Base-by-base conservation (phyloP, 1,284 basidiomycete genomes). In the Mycosarcoma maydis region DNA sequence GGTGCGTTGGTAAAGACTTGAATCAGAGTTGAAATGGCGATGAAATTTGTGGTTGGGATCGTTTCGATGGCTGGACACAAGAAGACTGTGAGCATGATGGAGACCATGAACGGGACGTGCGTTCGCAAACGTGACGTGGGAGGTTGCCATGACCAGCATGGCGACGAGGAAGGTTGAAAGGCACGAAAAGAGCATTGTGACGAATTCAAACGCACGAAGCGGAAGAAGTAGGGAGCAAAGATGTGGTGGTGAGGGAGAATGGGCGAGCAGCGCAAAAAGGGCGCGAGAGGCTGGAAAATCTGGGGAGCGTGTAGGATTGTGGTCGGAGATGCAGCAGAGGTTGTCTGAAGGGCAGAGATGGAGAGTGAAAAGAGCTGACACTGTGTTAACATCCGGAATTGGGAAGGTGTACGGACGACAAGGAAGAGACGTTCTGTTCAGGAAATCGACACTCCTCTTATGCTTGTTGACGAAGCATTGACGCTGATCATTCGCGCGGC, bases 91-190 rank as follows among this genome's bases (percentile, higher is more conserved):
- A 32, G 14, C 3, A 8, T 37, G 20, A 5, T 40, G 46, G 20
- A 24, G n/a, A 20, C 24, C 24, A 16, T 19, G 30, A 24, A 51
- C 19, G 23, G 48, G 48, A n/a, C 23, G 48, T 20, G 39, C 29
- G 11, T 46, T 33, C 3, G 34, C 34, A 23, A 23, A 22, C 9
- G 23, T 6, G 30, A 3, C n/a, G 45, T 20, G 23, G 27, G 17
- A 19, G n/a, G 27, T 37, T 34, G 22, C 37, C 46, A 40, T 40
- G 38, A 40, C 46, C 46, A 49, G 46, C 46, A 49, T 33, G 46
- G 46, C 22, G 38, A 40, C 26, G 46, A 49, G 16, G 6, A 46
- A 13, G 17, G 33, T 29, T 34, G 36, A 6, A 29, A 40, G 8
- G 16, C 46, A 29, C 16, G 22, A 17, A 29, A n/a, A 39, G 7